Base-by-base conservation (phyloP, 176 grass and related monocot species). In the Tillandsia fasciculata region DNA sequence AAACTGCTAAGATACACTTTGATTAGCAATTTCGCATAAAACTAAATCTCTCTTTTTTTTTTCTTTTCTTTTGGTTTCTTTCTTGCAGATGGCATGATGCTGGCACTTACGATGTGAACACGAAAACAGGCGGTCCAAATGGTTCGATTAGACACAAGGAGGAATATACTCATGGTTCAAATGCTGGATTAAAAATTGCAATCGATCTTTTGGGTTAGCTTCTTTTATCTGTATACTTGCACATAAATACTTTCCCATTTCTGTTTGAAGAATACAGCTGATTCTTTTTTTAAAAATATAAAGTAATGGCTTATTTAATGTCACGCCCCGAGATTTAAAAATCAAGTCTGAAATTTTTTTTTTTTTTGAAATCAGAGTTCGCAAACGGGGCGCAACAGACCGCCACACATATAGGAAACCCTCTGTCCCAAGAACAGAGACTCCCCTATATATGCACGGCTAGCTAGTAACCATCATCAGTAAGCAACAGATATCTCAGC, bases 81-180 rank as follows among this genome's bases (percentile, higher is more conserved):
- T 9, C 64, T 80, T 77, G 74, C 77, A 97, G 94, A 83, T 97
- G 94, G 94, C 94, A 97, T 78, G 94, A 97, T 84, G 94, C 94
- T 81, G 94, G 94, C 50, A 97, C 94, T 10, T 97, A 83, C 18
- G 94, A 97, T 53, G 89, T 84, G 18, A 83, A 73, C 28, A 86
- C 94, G 47, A 93, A 90, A 70, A 93, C 86, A 23, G 94, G 94
- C 57, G 94, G 94, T 0, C 86, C 94, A 28, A 97, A 97, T 90
- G 94, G 94, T 72, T 97, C 94, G 0, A 93, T 97, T 81, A 97
- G 89, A 71, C 76, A 59, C 10, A 79, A 87, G 68, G 94, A 92
- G 83, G 94, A 97, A 78, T 83, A 86, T 63, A 77, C 64, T 2
- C 94, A 97, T 78, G 94, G 94, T 68, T 85, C 94, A 80, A 97